Evolutionary conservation across 495 filamentous ascomycete species (phyloP), one percentile per base, ranked within the genome.

Genomic region (Xylaria longipes): DNA sequence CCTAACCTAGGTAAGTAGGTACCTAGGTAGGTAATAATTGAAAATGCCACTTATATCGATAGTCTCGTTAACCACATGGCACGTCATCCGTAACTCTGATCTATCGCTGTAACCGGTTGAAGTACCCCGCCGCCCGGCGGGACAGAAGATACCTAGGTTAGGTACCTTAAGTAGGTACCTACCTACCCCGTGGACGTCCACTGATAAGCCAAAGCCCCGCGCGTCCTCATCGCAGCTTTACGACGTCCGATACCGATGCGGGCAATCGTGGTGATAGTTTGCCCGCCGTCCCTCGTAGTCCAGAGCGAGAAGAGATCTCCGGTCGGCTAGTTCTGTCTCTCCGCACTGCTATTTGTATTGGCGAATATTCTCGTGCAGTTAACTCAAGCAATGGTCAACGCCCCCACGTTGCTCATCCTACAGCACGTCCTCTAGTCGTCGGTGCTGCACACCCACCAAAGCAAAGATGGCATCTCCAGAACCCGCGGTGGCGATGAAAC

Each of bases 401-500:
- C 22, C 39, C 39, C 33, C 17, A 4, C 17, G 31, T 11, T 4
- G 9, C 57, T 22, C 31, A 35, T 37, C 56, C 25, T 31, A 31
- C n/a, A n/a, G n/a, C n/a, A n/a, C 52, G 5, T 29, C 52, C 25
- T 56, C 52, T 56, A 56, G 52, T 56, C 52, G 35, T 25, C 41
- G 2, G 45, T 25, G 15, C 17, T 48, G 9, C 43, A 22, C 57
- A 37, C 45, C 25, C 1, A 56, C 37, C n/a, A n/a, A n/a, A n/a
- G n/a, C n/a, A n/a, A 75, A 76, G 70, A 76, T 73, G 74, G 17
- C 74, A 43, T 54, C 72, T 20, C 31, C 62, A 61, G 72, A 72
- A 20, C 69, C 72, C 39, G 37, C 72, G 6, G 31, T 71, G 46
- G 14, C 72, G 27, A 20, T 60, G 37, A 71, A 45, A 62, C 77